phyloP scores from a whole-genome alignment of 1,284 basidiomycete genomes.

The Tylopilus sp. region DNA sequence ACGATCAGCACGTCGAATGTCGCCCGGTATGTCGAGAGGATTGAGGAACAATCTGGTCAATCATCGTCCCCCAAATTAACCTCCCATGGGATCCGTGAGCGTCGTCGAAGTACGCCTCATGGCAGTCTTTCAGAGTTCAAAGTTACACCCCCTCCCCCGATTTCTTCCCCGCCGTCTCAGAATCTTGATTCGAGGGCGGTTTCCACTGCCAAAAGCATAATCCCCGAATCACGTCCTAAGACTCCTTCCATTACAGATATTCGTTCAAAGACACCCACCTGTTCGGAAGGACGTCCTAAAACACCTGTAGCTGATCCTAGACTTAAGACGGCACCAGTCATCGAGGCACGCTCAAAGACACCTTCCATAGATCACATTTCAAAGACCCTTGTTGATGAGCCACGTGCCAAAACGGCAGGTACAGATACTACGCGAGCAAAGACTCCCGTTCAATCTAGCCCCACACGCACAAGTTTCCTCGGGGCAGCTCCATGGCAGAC shows the following conservation, averaged over 20 bases:
- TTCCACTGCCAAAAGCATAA: slow-evolving; percentile 12
- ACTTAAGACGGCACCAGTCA: slow-evolving; percentile 8
- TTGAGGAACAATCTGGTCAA: slow-evolving; percentile 26
- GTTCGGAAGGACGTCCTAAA: slow-evolving; percentile 12
- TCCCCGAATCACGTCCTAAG: slow-evolving; percentile 21
- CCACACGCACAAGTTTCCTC: slow-evolving; percentile 14
- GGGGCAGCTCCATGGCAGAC: slow-evolving; percentile 27
- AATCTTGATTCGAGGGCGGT: slow-evolving; percentile 9
- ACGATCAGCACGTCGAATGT: slow-evolving; percentile 36
- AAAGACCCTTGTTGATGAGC: slow-evolving; percentile 19
- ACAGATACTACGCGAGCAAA: slow-evolving; percentile 18
- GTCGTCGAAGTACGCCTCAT: slow-evolving; percentile 36
- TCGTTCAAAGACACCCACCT: slow-evolving; percentile 14
- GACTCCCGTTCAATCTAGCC: slow-evolving; percentile 18
- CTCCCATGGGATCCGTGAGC: slow-evolving; percentile 29
- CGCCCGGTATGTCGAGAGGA: slow-evolving; percentile 38
- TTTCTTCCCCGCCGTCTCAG: slow-evolving; percentile 30
- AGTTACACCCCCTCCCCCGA: slow-evolving; percentile 38
- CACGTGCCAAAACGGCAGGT: slow-evolving; percentile 20
- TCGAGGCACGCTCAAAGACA: slow-evolving; percentile 26
- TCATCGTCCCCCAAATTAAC: slow-evolving; percentile 16
- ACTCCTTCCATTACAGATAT: slow-evolving; percentile 10
- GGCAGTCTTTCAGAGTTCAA: slow-evolving; percentile 30
- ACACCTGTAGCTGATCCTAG: slow-evolving; percentile 17
- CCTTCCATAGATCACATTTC: slow-evolving; percentile 16